These are phyloP conservation scores for Ammopiptanthus mongolicus DNA, from an alignment of 306 rosid species.

Conservation along the genomic window DNA sequence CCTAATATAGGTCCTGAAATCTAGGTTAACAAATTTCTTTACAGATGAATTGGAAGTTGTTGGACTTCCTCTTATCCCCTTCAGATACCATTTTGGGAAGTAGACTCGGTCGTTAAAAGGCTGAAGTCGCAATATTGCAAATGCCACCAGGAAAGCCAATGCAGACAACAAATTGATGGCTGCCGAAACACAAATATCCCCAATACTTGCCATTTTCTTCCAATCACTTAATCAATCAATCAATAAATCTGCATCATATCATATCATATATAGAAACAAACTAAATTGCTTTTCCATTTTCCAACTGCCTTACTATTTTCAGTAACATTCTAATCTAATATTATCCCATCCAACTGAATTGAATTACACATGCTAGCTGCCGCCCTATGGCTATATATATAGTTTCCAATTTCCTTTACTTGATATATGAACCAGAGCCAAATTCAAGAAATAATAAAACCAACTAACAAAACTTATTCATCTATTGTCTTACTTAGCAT, in stretches of 20 bases:
- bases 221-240: background rate
- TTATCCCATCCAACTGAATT: background rate
- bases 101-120: conserved; percentile 83
- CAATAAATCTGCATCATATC: conserved; percentile 23
- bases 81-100: conserved; percentile 94
- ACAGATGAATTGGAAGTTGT: conserved; percentile 29
- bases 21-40: conserved; percentile 65
- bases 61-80: conserved; percentile 83
- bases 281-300: background rate
- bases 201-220: conserved; percentile 56
- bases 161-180: conserved; percentile 64
- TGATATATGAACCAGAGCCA: background rate
- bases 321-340: background rate
- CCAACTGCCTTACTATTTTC: background rate
- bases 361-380: background rate
- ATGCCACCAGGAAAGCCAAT: conserved; percentile 58
- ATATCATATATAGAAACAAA: background rate
- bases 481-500: background rate
- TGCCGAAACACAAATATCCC: conserved; percentile 62
- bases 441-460: background rate
- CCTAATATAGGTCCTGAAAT: conserved; percentile 45
- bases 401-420: too few species aligned
- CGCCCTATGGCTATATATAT: too few species aligned
- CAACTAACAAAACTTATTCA: background rate
- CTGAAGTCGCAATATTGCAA: conserved; percentile 72